Conservation (phyloP, 768 basidiomycete species). For the Russula sp. region DNA sequence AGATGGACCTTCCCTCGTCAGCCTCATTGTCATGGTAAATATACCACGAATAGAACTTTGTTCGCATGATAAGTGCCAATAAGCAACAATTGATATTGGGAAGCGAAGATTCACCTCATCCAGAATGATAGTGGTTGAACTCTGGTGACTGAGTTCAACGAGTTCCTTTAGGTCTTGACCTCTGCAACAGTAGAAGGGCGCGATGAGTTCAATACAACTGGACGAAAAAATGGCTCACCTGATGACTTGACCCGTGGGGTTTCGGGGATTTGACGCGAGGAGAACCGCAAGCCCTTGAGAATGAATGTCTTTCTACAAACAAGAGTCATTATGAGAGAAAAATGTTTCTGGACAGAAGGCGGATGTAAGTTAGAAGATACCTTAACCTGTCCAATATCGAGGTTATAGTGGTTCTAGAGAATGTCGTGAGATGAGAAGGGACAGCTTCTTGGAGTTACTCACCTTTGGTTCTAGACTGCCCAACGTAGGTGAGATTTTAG, state of each 20-base stretch:
- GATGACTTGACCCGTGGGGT: slow-evolving; percentile 90
- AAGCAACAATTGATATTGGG: neutral
- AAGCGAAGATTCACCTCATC: slow-evolving; percentile 60
- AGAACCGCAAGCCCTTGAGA: slow-evolving; percentile 83
- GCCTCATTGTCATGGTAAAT: slow-evolving; percentile 77
- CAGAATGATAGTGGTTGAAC: slow-evolving; percentile 72
- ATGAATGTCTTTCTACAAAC: slow-evolving; percentile 64
- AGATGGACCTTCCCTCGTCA: slow-evolving; percentile 75
- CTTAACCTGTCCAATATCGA: slow-evolving; percentile 79
- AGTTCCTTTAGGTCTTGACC: slow-evolving; percentile 81
- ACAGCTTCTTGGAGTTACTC: slow-evolving; percentile 1
- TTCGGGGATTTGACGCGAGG: slow-evolving; percentile 91
- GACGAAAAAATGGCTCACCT: slow-evolving; percentile 42
- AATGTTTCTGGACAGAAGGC: neutral
- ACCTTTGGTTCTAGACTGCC: slow-evolving; percentile 41
- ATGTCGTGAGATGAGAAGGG: slow-evolving; percentile 39
- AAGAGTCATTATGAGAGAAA: neutral
- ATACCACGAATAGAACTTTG: slow-evolving; percentile 92
- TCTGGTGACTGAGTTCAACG: slow-evolving; percentile 66
- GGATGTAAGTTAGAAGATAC: slow-evolving; percentile 36
- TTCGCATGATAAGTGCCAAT: slow-evolving; percentile 4
- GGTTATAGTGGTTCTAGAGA: slow-evolving; percentile 54
- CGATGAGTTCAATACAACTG: neutral
- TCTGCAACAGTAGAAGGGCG: slow-evolving; percentile 37
- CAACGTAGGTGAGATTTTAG: neutral